Base-by-base conservation (phyloP, 495 filamentous ascomycete species). In the Elasticomyces elasticus region DNA sequence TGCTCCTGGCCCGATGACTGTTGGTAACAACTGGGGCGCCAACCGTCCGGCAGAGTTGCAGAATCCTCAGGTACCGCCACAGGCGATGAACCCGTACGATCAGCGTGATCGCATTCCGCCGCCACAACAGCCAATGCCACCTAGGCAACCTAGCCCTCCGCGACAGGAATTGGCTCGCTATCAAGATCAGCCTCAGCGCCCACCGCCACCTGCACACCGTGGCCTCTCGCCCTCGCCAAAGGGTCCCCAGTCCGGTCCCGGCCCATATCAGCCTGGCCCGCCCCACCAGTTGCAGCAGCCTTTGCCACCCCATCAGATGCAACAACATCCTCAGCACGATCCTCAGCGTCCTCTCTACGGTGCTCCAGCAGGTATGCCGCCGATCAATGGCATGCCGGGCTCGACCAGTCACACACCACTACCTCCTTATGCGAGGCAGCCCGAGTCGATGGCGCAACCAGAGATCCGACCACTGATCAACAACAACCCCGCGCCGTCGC, bases 381-480 rank as follows among this genome's bases (percentile, higher is more conserved):
- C 79, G 24, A 77, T 81, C 25, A 78, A 76, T 47, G 76, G 77
- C 58, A 52, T 64, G 28, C 64, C 59, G 46, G 65, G 60, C 1
- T 66, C 67, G 12, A 59, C 66, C 17, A 64, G 58, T 27, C 68
- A 67, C 47, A 63, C 55, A 11, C 66, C 66, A 22, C 49, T 78
- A 50, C 76, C 79, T 50, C 74, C 79, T 17, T 83, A 81, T 64
- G 77, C 76, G 41, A 74, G 79, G 45, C 74, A 76, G 0, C 58
- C 41, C 5, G 57, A 60, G 52, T 42, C 24, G 24, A 22, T 25
- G 30, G 19, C 20, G 44, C 56, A 54, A n/a, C 79, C 85, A 30
- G 91, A 96, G 49, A 84, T 90, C 48, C 82, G 88, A 43, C 87
- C 89, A 0, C 81, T 94, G 62, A 79, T 89, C 59, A 91, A 96